phyloP scores from a whole-genome alignment of 1,284 basidiomycete species.

The Ustilago crameri region DNA sequence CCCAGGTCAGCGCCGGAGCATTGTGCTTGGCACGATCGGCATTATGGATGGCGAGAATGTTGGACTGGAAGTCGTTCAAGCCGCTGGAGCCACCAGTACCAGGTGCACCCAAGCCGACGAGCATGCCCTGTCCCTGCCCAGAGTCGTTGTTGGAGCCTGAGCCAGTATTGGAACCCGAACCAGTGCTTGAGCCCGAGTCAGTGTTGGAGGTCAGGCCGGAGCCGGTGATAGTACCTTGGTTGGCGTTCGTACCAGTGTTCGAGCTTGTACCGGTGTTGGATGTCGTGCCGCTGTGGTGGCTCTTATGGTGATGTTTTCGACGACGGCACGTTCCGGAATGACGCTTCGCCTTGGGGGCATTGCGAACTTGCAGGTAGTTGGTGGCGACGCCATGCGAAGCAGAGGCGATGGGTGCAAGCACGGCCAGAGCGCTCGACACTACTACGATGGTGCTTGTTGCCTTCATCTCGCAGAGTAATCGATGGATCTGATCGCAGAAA shows the following conservation, averaged over 20 bases:
- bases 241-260: too few species aligned
- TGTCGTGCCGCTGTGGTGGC: slow-evolving; percentile 4
- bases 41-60: slow-evolving; percentile 33
- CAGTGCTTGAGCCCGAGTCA: too few species aligned
- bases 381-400: slow-evolving; percentile 1
- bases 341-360: slow-evolving; percentile 1
- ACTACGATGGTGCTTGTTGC: slow-evolving; percentile 5
- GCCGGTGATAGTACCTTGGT: too few species aligned
- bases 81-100: not conserved
- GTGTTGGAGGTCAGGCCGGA: too few species aligned
- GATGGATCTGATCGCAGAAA: not conserved
- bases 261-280: too few species aligned
- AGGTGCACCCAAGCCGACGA: not conserved
- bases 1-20: slow-evolving; percentile 31
- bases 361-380: slow-evolving; percentile 1
- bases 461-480: not conserved
- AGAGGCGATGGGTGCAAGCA: slow-evolving; percentile 15
- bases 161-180: too few species aligned
- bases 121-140: too few species aligned
- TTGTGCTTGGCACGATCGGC: slow-evolving; percentile 34
- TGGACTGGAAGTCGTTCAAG: slow-evolving; percentile 5
- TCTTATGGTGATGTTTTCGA: slow-evolving; percentile 19
- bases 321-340: not conserved
- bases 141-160: too few species aligned
- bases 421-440: slow-evolving; percentile 21